A percentile compares a stretch with the other conserved stretches of the same genome.
Conservation (phyloP, 768 basidiomycete genomes). For the Boletus reticulatus region DNA sequence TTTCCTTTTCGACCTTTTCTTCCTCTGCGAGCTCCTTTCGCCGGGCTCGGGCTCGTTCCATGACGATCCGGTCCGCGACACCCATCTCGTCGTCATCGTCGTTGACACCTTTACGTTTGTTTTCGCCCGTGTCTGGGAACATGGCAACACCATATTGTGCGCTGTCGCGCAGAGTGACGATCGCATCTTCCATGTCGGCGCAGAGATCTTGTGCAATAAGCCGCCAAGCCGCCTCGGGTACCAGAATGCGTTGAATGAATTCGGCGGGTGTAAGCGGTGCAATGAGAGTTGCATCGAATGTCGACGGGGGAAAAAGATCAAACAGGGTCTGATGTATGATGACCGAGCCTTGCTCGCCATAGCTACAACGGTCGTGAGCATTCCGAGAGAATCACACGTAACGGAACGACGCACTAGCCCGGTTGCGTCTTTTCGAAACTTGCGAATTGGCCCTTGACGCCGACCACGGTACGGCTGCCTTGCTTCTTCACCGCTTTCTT, state of each 20-base stretch:
- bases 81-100: constrained; percentile 32
- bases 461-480: constrained; percentile 62
- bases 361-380: constrained; percentile 44
- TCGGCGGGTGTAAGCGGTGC: constrained; percentile 69
- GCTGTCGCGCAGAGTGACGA: constrained; percentile 68
- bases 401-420: constrained; percentile 69
- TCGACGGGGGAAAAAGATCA: constrained; percentile 65
- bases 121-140: constrained; percentile 57
- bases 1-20: constrained; percentile 34
- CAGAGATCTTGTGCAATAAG: constrained; percentile 80
- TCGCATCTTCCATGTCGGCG: constrained; percentile 46
- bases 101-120: constrained; percentile 34
- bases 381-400: neutral
- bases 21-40: constrained; percentile 42
- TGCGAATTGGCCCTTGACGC: constrained; percentile 72
- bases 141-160: constrained; percentile 81
- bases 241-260: constrained; percentile 81
- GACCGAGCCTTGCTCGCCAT: constrained; percentile 81
- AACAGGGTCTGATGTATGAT: constrained; percentile 78
- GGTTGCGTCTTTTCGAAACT: constrained; percentile 83
- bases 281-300: constrained; percentile 51
- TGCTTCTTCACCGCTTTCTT: constrained; percentile 60
- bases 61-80: constrained; percentile 41
- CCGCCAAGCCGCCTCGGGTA: constrained; percentile 80
- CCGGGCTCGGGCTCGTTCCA: constrained; percentile 41